Conservation (phyloP, 2,329 filamentous ascomycete genomes). For the Fusarium neocosmosporiellum region DNA sequence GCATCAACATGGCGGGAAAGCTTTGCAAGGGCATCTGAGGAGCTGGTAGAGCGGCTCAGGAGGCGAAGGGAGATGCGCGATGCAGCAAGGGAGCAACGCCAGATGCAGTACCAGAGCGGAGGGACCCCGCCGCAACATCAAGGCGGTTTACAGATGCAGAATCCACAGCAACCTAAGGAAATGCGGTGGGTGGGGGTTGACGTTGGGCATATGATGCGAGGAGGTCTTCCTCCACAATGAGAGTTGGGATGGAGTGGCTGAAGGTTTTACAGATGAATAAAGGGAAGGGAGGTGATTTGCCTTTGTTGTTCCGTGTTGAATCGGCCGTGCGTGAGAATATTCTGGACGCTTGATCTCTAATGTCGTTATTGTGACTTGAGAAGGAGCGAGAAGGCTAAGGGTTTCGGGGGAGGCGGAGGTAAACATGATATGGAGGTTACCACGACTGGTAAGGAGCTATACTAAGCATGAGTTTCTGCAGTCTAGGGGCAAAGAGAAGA, state of each 20-base stretch:
- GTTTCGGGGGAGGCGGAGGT: neutral
- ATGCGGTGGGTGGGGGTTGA: slow-evolving; percentile 59
- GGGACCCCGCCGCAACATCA: slow-evolving; percentile 38
- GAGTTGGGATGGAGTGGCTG: neutral
- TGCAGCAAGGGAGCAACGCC: slow-evolving; percentile 48
- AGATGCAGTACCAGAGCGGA: slow-evolving; percentile 49
- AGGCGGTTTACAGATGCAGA: slow-evolving; percentile 27
- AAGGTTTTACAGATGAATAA: neutral
- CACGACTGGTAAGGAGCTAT: neutral
- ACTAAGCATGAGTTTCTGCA: neutral
- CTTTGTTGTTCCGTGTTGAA: neutral
- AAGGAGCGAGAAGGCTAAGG: neutral
- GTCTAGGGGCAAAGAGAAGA: neutral
- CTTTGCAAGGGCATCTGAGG: slow-evolving; percentile 63
- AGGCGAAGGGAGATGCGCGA: slow-evolving; percentile 51
- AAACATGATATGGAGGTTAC: neutral
- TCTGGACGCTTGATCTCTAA: neutral
- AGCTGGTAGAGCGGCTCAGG: slow-evolving; percentile 57
- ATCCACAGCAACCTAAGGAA: slow-evolving; percentile 47
- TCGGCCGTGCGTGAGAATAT: neutral
- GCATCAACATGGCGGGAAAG: slow-evolving; percentile 63
- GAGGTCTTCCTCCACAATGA: slow-evolving; percentile 32
- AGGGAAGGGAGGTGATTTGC: neutral
- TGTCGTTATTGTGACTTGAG: neutral
- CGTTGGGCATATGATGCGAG: slow-evolving; percentile 56